These are phyloP conservation scores for Brasilioporus rufonigricans DNA, from an alignment of 768 basidiomycete species.

Conservation along the genomic window DNA sequence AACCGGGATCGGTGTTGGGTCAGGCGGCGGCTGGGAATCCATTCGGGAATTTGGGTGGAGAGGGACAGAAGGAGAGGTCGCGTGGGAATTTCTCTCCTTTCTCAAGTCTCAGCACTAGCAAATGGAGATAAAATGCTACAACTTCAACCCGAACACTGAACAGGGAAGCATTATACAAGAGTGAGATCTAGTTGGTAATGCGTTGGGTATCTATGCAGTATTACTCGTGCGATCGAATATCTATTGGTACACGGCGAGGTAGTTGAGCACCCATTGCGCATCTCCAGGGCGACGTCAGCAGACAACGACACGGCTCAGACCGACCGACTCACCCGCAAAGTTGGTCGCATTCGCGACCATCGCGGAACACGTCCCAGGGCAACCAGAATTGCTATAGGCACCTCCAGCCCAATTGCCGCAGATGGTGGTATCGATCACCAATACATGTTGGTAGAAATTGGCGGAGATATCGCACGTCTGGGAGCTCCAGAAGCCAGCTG, in stretches of 20 bases:
- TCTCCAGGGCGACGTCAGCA: constrained; percentile 33
- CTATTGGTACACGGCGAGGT: constrained; percentile 50
- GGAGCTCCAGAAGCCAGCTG: constrained; percentile 51
- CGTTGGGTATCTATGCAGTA: not conserved
- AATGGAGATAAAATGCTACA: too few relatives aligned
- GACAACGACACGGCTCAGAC: too few relatives aligned
- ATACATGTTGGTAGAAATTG: constrained; percentile 52
- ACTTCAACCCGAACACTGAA: too few relatives aligned
- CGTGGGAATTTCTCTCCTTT: constrained; percentile 33
- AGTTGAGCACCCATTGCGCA: constrained; percentile 57
- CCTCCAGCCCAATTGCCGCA: constrained; percentile 32
- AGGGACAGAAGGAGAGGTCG: constrained; percentile 25
- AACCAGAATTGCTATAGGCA: constrained; percentile 30
- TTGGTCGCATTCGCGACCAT: constrained; percentile 56
- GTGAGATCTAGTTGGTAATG: too few relatives aligned
- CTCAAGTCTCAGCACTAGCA: constrained; percentile 4
- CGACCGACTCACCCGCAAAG: constrained; percentile 40
- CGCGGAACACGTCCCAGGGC: constrained; percentile 43
- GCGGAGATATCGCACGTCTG: constrained; percentile 44
- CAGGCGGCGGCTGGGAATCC: constrained; percentile 37
- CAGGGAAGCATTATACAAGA: too few relatives aligned
- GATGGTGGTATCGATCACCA: constrained; percentile 41
- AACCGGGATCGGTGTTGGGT: constrained; percentile 42
- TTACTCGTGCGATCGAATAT: too few relatives aligned
- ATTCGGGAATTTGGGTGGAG: constrained; percentile 24